Conservation (phyloP, 352 stramenopile species). For the Phytophthora cryptogea region DNA sequence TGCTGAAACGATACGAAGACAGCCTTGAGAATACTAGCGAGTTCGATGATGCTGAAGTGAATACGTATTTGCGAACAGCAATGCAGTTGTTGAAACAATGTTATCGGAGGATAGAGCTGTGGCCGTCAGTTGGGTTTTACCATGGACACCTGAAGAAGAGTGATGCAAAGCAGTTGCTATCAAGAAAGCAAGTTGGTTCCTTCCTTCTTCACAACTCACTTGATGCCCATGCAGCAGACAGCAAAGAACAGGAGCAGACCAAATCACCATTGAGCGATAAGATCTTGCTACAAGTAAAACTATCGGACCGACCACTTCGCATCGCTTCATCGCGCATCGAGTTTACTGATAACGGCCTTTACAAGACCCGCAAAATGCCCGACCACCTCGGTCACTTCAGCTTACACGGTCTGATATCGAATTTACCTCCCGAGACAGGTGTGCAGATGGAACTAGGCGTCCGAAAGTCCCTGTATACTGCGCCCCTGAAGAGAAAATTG, state of each 20-base stretch:
- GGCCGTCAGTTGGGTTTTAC: conserved; percentile 59
- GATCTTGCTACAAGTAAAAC: conserved; percentile 49
- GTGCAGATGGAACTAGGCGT: conserved; percentile 42
- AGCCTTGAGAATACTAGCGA: background rate
- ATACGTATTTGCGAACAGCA: conserved; percentile 19
- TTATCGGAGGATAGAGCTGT: conserved; percentile 58
- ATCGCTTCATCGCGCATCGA: conserved; percentile 48
- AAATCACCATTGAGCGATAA: conserved; percentile 6
- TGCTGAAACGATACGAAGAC: conserved; percentile 22
- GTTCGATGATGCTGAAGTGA: conserved; percentile 11
- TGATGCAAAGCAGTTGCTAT: conserved; percentile 37
- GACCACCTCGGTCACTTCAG: conserved; percentile 36
- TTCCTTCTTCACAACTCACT: conserved; percentile 48
- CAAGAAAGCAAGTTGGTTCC: conserved; percentile 35
- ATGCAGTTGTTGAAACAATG: conserved; percentile 40
- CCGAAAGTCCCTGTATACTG: conserved; percentile 25
- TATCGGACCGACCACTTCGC: conserved; percentile 41
- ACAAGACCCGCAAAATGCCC: conserved; percentile 45
- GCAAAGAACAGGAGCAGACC: background rate
- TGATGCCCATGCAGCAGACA: background rate
- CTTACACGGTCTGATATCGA: conserved; percentile 47
- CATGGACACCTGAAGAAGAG: conserved; percentile 38
- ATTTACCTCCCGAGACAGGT: conserved; percentile 44
- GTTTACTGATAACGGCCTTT: conserved; percentile 28
- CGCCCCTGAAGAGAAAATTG: conserved; percentile 28